Conservation (phyloP, 768 basidiomycete species). For the Lactarius quietus region DNA sequence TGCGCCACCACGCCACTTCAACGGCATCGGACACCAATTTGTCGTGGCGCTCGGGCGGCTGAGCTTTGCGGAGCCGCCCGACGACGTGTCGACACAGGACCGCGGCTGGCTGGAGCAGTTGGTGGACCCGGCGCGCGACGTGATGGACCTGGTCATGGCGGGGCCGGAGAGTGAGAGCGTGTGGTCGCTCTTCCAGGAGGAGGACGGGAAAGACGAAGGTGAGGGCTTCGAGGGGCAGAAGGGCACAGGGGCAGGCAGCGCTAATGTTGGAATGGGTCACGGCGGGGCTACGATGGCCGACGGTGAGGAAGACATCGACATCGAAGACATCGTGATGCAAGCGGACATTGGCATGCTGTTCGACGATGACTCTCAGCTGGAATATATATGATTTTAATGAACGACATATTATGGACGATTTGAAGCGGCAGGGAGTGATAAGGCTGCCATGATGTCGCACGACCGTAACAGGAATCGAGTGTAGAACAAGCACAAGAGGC, state of each 20-base stretch:
- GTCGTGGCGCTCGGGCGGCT: conserved; percentile 74
- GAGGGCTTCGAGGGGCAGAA: not conserved
- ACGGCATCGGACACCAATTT: conserved; percentile 64
- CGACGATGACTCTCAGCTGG: conserved; percentile 3
- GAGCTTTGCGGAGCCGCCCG: conserved; percentile 49
- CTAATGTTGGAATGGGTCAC: not conserved
- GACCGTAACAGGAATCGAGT: conserved; percentile 67
- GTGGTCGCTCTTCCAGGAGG: conserved; percentile 33
- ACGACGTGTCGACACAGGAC: conserved; percentile 26
- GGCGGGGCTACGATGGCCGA: not conserved
- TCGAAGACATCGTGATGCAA: conserved; percentile 1
- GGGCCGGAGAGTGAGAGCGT: conserved; percentile 33
- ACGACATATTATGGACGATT: too few species aligned
- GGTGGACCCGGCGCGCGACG: conserved; percentile 30
- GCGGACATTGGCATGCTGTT: not conserved
- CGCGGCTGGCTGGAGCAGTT: conserved; percentile 28
- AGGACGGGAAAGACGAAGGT: not conserved
- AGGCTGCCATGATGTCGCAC: conserved; percentile 54
- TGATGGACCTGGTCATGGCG: conserved; percentile 34
- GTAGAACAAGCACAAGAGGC: conserved; percentile 43
- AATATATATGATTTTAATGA: not conserved
- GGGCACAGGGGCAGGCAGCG: not conserved
- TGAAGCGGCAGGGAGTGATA: conserved; percentile 41
- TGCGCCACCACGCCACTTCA: conserved; percentile 52
- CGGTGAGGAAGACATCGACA: conserved; percentile 3